Evolutionary conservation across 1,284 basidiomycete genomes (phyloP).

Genomic region (Ganoderma multipileum): DNA sequence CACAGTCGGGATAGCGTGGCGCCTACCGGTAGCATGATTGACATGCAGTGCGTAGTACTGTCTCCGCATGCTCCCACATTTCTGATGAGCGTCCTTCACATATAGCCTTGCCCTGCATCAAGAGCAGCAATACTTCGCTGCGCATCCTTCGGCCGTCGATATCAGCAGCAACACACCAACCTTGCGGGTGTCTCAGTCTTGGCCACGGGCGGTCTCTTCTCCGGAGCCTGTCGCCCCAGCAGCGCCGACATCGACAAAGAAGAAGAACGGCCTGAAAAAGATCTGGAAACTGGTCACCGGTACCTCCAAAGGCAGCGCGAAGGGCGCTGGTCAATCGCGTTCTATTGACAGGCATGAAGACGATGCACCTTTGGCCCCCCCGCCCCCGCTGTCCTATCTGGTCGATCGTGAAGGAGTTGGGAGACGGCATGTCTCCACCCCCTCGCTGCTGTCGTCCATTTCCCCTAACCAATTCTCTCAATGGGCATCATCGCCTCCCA

Average conservation of each 20-base stretch:
- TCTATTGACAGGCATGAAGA: slow-evolving; percentile 61
- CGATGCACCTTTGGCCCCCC: slow-evolving; percentile 79
- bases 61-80: slow-evolving; percentile 9
- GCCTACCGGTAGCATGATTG: slow-evolving; percentile 85
- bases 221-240: slow-evolving; percentile 43
- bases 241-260: slow-evolving; percentile 57
- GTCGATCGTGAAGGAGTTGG: slow-evolving; percentile 65
- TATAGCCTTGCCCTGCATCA: slow-evolving; percentile 76
- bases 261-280: slow-evolving; percentile 83
- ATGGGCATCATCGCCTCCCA: slow-evolving; percentile 70
- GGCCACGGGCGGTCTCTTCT: slow-evolving; percentile 45
- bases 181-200: slow-evolving; percentile 60
- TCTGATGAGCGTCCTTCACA: slow-evolving; percentile 16
- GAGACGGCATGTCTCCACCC: slow-evolving; percentile 69
- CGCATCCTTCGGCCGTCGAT: slow-evolving; percentile 38
- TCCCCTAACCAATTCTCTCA: slow-evolving; percentile 62
- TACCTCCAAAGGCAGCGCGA: slow-evolving; percentile 48
- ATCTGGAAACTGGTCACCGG: slow-evolving; percentile 84
- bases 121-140: slow-evolving; percentile 51
- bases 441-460: slow-evolving; percentile 64
- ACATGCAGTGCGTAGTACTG: slow-evolving; percentile 83
- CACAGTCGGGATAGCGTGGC: slow-evolving; percentile 81
- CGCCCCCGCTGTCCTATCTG: slow-evolving; percentile 85
- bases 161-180: slow-evolving; percentile 44
- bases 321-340: slow-evolving; percentile 43